Evolutionary conservation across 768 basidiomycete genomes (phyloP).

Genomic region (Porpolomopsis calyptriformis): DNA sequence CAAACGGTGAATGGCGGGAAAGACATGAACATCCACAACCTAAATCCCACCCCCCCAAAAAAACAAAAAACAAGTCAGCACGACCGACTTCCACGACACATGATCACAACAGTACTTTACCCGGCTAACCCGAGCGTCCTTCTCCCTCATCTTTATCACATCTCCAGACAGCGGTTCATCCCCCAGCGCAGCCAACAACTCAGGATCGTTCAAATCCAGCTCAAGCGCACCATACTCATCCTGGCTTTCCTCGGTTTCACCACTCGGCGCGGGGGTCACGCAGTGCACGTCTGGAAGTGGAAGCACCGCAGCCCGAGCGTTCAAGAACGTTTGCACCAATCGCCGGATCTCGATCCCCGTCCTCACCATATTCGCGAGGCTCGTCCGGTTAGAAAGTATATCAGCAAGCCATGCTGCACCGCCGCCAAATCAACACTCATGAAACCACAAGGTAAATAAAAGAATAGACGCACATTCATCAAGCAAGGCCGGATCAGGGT

Average conservation of each 20-base stretch:
- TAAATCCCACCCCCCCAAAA: constrained; percentile 15
- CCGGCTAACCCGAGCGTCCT: constrained; percentile 30
- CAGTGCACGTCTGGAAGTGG: constrained; percentile 31
- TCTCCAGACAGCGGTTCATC: constrained; percentile 17
- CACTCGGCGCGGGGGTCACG: constrained; percentile 14
- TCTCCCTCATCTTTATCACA: constrained; percentile 14
- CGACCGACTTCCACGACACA: constrained; percentile 38
- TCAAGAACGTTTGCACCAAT: constrained; percentile 51
- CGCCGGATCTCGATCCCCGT: constrained; percentile 46
- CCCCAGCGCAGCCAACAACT: constrained; percentile 43
- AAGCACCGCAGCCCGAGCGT: constrained; percentile 39
- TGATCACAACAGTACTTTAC: constrained; percentile 8
- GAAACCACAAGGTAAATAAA: constrained; percentile 8
- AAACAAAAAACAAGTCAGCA: neutral
- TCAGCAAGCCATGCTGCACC: constrained; percentile 6
- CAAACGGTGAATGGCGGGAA: constrained; percentile 6
- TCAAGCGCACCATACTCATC: constrained; percentile 50
- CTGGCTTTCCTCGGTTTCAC: constrained; percentile 62
- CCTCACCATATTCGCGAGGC: constrained; percentile 20
- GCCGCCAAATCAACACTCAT: neutral
- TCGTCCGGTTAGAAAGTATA: constrained; percentile 1
- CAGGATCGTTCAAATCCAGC: constrained; percentile 54
- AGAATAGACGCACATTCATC: constrained; percentile 34
- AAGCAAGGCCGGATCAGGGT: constrained; percentile 55
- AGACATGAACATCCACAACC: constrained; percentile 39